Evolutionary conservation across 2,329 filamentous ascomycete genomes (phyloP), one percentile per base, ranked within the genome.

Genomic region (Claviceps quebecensis): DNA sequence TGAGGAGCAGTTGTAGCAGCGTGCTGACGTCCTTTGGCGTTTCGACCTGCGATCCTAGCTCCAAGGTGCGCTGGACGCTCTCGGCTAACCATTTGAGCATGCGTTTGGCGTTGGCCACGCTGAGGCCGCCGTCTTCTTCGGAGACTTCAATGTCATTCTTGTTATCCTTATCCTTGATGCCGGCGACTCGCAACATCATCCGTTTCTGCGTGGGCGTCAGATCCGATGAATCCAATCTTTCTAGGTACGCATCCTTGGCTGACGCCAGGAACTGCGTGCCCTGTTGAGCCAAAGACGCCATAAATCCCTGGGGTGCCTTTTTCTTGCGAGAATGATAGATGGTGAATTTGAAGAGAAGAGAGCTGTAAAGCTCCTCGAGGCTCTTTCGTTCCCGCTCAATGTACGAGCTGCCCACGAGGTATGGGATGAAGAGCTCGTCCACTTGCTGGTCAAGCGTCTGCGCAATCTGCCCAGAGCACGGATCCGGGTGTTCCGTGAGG

Each of bases 31-130:
- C 93, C 66, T 95, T 97, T 16, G 93, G 88, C 4, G 89, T 96
- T 59, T 98, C 93, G 52, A 78, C 84, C 49, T 83, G 83, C 23
- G 87, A 84, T 23, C 87, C 89, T n/a, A 98, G 75, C 66, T 98
- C 93, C 9, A 98, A 75, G 0, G 89, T 88, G 56, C 93, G 78
- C 40, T 93, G 86, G 23, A 98, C 91, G 55, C 87, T 89, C 71
- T 98, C 93, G 2, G 93, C 93, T 41, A 98, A 73, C 93, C 93
- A 98, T 64, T 87, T 94, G 54, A 98, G 77, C 90, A 98, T 98
- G 52, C 93, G 80, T 69, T 97, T 97, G n/a, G 90, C 87, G 64
- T 86, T 89, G n/a, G 81, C 74, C 4, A 94, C 74, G 58, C 83
- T 91, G 26, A 97, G 72, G 52, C 81, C 75, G 37, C 93, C 93